Conservation (phyloP, 2,329 filamentous ascomycete species). For the Ophiostoma piceae region DNA sequence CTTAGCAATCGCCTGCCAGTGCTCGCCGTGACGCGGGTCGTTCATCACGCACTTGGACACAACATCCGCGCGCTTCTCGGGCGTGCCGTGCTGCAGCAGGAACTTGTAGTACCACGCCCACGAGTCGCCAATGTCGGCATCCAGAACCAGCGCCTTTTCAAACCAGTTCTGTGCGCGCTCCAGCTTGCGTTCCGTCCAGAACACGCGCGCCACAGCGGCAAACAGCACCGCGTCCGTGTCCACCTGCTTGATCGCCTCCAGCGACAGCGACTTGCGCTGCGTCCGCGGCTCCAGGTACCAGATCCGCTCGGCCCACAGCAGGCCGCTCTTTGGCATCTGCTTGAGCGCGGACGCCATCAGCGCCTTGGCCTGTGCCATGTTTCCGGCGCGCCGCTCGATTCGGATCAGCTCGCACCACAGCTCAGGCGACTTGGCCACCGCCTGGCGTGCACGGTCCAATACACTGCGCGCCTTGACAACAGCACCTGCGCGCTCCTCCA, state of each 20-base stretch:
- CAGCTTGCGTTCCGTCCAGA: slow-evolving; percentile 87
- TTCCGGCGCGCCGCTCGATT: slow-evolving; percentile 81
- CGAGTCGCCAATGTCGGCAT: slow-evolving; percentile 81
- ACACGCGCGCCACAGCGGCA: slow-evolving; percentile 86
- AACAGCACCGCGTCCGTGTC: slow-evolving; percentile 88
- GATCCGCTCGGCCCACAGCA: slow-evolving; percentile 91
- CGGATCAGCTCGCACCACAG: slow-evolving; percentile 94
- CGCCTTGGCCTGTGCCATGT: slow-evolving; percentile 75
- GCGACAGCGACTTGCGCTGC: slow-evolving; percentile 81
- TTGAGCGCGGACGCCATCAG: slow-evolving; percentile 92
- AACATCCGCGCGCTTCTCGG: slow-evolving; percentile 85
- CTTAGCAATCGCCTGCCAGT: slow-evolving; percentile 84
- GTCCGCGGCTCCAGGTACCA: slow-evolving; percentile 89
- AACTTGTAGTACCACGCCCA: slow-evolving; percentile 99
- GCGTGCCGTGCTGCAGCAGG: slow-evolving; percentile 82
- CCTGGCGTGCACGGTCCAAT: slow-evolving; percentile 82
- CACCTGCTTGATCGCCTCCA: slow-evolving; percentile 95
- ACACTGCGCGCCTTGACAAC: slow-evolving; percentile 90
- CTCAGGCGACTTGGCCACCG: slow-evolving; percentile 75
- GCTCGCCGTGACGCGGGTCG: slow-evolving; percentile 87
- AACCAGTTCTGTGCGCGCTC: slow-evolving; percentile 98
- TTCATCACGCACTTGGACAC: slow-evolving; percentile 72
- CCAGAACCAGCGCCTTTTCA: slow-evolving; percentile 84
- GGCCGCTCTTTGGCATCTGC: slow-evolving; percentile 79
- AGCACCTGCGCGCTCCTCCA: slow-evolving; percentile 80